Base-by-base conservation (phyloP, 768 basidiomycete genomes). In the Fistulinella prunicolor region DNA sequence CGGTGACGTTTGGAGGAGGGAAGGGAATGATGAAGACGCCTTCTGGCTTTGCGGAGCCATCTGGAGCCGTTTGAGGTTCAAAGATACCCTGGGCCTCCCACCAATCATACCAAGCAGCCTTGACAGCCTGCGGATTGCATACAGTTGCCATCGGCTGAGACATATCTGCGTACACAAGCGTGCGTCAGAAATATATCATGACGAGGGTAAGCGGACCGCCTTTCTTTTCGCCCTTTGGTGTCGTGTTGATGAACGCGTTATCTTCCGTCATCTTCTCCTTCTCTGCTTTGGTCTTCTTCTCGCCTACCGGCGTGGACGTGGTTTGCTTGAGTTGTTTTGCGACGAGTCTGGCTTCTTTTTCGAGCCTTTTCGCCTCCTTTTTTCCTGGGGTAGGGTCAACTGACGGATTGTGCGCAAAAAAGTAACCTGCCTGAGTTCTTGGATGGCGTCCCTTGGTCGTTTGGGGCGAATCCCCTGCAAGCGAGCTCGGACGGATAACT, bases 101-200 rank as follows among this genome's bases (percentile, higher is more conserved):
- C 96, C 96, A 98, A 59, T 95, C 92, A 59, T 98, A 98, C 92
- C 96, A 97, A 2, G 92, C 85, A 0, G 94, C 77, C 63, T 98
- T 95, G 49, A 98, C 88, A 28, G 89, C 89, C 54, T 89, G 85
- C 7, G 96, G 95, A 65, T 98, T 94, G 71, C 97, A 99, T 4
- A 88, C 90, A n/a, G 79, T 75, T 1, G 89, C 80, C 89, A 99
- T 95, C 3, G 91, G 85, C 50, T 83, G 75, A 2, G 88, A 79
- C 47, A 96, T 73, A 69, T 97, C 95, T 95, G n/a, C n/a, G 51
- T 23, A 34, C 22, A 28, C 14, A 7, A 20, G 44, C 20, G 21
- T 14, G 23, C 0, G 28, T 61, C 40, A 44, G 45, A 45, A 34
- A 40, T 20, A 9, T 7, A 44, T 1, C 35, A 2, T 6, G 6